Conservation (phyloP, 2,329 filamentous ascomycete genomes). For the Aotearoamyces nothofagi region DNA sequence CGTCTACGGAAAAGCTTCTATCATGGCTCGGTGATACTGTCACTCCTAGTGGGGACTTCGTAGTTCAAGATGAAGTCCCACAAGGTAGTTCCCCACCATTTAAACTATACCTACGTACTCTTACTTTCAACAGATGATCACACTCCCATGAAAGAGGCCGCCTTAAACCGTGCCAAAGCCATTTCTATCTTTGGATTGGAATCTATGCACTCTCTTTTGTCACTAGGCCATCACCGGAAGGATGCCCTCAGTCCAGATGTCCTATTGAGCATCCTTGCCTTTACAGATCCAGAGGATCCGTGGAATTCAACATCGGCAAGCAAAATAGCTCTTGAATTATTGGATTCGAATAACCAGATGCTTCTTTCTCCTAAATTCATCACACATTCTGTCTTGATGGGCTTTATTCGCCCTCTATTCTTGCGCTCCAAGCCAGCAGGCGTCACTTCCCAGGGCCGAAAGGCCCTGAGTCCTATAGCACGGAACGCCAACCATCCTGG, state of each 20-base stretch:
- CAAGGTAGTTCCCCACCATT: no score
- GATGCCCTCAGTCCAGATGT: conserved; percentile 2
- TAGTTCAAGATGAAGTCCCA: no score
- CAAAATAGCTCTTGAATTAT: conserved; percentile 17
- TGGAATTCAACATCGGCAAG: conserved; percentile 24
- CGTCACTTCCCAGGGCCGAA: conserved; percentile 42
- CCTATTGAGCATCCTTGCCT: conserved; percentile 21
- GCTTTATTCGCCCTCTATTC: conserved; percentile 54
- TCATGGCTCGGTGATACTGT: no score
- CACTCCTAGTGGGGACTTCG: no score
- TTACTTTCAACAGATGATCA: no score
- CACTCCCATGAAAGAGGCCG: no score
- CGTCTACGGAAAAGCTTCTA: no score
- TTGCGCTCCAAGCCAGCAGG: conserved; percentile 33
- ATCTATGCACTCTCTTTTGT: no score
- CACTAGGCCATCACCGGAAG: no score
- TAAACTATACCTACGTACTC: no score
- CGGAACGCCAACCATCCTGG: conserved; percentile 21
- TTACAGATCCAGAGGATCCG: conserved; percentile 17
- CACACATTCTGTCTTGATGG: conserved; percentile 39
- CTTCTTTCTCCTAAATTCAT: conserved; percentile 24
- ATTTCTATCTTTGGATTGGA: no score
- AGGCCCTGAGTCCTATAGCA: conserved; percentile 28
- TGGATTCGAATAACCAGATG: conserved; percentile 15
- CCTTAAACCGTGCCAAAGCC: no score